Conservation (phyloP, 1,139 yeast genomes). For the Scheffersomyces quercinus region DNA sequence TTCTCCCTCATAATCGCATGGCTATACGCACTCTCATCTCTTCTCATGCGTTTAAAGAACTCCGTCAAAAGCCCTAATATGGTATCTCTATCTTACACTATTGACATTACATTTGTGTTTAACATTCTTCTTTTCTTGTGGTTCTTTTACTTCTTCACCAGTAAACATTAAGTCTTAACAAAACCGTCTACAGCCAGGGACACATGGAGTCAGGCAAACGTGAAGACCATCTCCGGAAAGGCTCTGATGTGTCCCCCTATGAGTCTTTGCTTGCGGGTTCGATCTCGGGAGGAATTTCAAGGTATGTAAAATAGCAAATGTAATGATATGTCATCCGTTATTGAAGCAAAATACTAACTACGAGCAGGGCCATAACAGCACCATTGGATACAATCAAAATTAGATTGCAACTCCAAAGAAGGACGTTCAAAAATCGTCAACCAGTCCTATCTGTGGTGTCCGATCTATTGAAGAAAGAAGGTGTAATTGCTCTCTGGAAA, state of each 20-base stretch:
- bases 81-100: background rate
- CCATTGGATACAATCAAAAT: conserved; percentile 91
- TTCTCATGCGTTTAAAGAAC: background rate
- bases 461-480: conserved; percentile 35
- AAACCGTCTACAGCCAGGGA: background rate
- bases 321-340: background rate
- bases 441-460: conserved; percentile 31
- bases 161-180: background rate
- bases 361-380: conserved; percentile 65
- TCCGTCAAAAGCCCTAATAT: background rate
- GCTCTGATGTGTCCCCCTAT: conserved; percentile 45
- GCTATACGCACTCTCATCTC: no score
- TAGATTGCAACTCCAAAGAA: conserved; percentile 64
- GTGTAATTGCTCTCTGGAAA: conserved; percentile 72
- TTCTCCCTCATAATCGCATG: no score
- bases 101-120: no score
- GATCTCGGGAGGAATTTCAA: conserved; percentile 65
- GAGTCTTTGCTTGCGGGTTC: conserved; percentile 68
- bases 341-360: background rate
- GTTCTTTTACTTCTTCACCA: background rate
- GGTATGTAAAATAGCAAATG: conserved; percentile 29
- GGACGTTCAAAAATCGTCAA: conserved; percentile 27
- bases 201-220: conserved; percentile 9
- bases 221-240: conserved; percentile 54
- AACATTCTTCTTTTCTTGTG: background rate